Conservation (phyloP, 768 basidiomycete species). For the Termitomyces sp. region DNA sequence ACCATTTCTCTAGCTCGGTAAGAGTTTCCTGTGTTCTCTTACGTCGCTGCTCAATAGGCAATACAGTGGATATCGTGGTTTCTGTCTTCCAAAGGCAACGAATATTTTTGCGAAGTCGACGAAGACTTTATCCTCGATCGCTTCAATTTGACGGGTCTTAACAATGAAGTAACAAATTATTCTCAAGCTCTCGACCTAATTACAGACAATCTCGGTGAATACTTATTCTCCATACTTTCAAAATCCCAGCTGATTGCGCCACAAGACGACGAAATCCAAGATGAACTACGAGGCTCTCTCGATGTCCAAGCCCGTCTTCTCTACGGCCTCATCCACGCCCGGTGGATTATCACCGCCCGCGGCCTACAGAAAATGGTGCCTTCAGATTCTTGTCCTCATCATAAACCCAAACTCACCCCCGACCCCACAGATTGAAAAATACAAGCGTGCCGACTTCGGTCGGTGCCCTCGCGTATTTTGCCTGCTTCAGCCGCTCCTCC, state of each 20-base stretch:
- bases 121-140: conserved; percentile 98
- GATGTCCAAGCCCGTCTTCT: conserved; percentile 91
- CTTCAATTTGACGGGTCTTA: conserved; percentile 96
- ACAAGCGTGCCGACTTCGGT: conserved; percentile 97
- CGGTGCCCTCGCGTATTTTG: conserved; percentile 97
- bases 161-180: conserved; percentile 95
- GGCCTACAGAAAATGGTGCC: conserved; percentile 92
- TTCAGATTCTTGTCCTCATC: neutral
- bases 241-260: neutral
- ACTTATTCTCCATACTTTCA: neutral
- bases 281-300: conserved; percentile 85
- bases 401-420: neutral
- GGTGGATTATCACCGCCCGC: conserved; percentile 94
- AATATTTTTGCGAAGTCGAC: conserved; percentile 99
- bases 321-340: conserved; percentile 94
- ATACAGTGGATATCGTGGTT: conserved; percentile 98
- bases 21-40: conserved; percentile 5
- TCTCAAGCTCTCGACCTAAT: conserved; percentile 92
- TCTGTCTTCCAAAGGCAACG: conserved; percentile 94
- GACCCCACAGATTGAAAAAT: conserved; percentile 77
- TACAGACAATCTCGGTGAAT: conserved; percentile 88
- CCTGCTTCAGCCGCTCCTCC: conserved; percentile 90
- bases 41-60: conserved; percentile 3
- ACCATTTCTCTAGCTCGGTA: conserved; percentile 31
- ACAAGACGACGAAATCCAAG: conserved; percentile 89